These are phyloP conservation scores for Durio zibethinus DNA, from an alignment of 345 rosid species.

Conservation along the genomic window DNA sequence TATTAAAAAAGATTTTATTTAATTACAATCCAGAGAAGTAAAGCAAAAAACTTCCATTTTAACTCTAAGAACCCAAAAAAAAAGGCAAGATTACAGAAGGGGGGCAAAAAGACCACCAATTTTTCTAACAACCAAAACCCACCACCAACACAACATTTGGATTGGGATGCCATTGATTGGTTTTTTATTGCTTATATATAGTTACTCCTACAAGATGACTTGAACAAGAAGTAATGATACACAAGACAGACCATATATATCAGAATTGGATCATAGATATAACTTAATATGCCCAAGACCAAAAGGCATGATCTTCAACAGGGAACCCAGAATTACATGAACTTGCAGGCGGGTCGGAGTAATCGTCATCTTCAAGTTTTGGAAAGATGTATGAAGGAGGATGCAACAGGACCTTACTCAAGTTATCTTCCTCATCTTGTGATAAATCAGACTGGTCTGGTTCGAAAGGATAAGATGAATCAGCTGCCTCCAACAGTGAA, in stretches of 20 bases:
- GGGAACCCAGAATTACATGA: conserved; percentile 47
- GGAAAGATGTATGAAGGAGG: conserved; percentile 32
- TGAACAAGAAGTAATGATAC: neutral
- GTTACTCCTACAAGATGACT: neutral
- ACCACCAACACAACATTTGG: conserved; percentile 10
- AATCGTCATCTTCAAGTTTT: conserved; percentile 45
- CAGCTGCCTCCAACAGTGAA: conserved; percentile 41
- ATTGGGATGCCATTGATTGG: conserved; percentile 19
- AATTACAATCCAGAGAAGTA: conserved; percentile 20
- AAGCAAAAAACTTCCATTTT: conserved; percentile 1
- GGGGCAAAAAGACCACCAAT: conserved; percentile 11
- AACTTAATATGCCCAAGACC: conserved; percentile 51
- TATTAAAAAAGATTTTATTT: conserved; percentile 17
- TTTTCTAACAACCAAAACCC: conserved; percentile 22
- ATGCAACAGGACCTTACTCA: conserved; percentile 35
- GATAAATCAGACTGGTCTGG: conserved; percentile 52
- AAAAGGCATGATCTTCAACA: conserved; percentile 50
- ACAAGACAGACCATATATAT: neutral
- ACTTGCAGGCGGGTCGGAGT: conserved; percentile 35
- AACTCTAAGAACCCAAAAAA: conserved; percentile 11
- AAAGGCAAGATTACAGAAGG: conserved; percentile 19
- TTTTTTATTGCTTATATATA: conserved; percentile 23
- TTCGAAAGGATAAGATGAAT: conserved; percentile 42
- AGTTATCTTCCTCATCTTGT: conserved; percentile 56
- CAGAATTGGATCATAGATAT: neutral